These are phyloP conservation scores for Sugiyamaella pinicola DNA, from an alignment of 1,139 yeast species.

Conservation along the genomic window DNA sequence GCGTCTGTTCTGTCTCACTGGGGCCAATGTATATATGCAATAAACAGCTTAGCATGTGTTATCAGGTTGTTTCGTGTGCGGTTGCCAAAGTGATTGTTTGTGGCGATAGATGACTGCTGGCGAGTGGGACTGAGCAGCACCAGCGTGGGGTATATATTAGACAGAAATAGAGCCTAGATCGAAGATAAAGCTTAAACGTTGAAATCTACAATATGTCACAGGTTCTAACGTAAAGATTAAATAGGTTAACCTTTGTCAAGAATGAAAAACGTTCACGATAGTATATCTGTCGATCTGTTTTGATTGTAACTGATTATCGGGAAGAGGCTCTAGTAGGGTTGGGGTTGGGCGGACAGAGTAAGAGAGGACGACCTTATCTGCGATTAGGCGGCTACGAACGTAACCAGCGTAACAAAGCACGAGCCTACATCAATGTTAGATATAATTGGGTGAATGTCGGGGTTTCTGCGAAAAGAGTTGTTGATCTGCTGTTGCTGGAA, in stretches of 20 bases:
- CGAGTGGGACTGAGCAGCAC: neutral
- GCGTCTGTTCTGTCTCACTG: no score
- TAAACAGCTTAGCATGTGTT: no score
- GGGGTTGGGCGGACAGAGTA: neutral
- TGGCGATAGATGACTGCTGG: no score
- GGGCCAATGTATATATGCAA: no score
- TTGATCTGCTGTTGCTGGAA: neutral
- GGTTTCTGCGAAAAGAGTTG: no score
- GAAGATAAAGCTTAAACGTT: neutral
- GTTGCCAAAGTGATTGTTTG: no score
- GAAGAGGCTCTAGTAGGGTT: neutral
- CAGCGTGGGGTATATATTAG: neutral
- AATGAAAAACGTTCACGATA: neutral
- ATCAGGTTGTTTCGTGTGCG: no score
- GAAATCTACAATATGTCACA: neutral
- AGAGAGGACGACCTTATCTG: neutral
- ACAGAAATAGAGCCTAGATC: no score
- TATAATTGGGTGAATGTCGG: no score
- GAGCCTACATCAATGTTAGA: no score
- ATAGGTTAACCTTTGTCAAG: slow-evolving; percentile 8
- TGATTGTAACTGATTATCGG: neutral
- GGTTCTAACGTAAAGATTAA: slow-evolving; percentile 1
- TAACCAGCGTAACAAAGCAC: neutral
- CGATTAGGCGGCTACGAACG: neutral
- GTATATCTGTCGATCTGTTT: slow-evolving; percentile 10